phyloP scores from a whole-genome alignment of 257 asterid genomes.

The Solanum paucissectum region DNA sequence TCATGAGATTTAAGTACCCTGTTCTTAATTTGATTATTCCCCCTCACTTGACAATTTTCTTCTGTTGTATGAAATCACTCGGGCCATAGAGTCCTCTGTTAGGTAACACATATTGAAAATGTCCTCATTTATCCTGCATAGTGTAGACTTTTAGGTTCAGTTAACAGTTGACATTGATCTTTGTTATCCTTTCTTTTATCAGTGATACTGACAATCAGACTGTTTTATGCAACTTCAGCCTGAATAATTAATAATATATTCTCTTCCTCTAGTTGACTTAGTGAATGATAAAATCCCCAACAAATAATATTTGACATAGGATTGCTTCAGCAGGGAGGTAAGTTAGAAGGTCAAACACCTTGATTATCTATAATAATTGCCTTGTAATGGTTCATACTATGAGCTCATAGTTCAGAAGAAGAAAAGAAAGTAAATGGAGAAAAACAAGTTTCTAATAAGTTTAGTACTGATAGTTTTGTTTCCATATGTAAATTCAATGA shows the following conservation, averaged over 20 bases:
- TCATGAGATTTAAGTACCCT: not conserved
- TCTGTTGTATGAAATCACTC: not conserved
- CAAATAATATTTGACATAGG: not conserved
- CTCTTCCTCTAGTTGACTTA: not conserved
- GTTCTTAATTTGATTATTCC: not conserved
- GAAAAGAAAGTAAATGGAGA: not conserved
- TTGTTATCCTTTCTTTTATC: not conserved
- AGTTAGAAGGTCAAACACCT: not conserved
- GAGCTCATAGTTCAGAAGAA: not conserved
- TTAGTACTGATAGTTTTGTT: not conserved
- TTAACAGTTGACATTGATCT: not conserved
- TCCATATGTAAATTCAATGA: not conserved
- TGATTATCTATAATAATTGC: not conserved
- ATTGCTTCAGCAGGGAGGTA: not conserved
- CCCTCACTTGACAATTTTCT: not conserved
- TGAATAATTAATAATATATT: not conserved
- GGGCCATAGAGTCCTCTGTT: not conserved
- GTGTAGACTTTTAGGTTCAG: no score
- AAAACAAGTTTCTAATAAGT: not conserved
- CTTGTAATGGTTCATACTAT: not conserved
- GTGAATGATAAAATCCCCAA: not conserved
- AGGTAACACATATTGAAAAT: not conserved
- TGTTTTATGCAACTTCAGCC: not conserved
- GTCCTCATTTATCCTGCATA: no score
- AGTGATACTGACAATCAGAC: not conserved